These are phyloP conservation scores for Nicotiana knightiana DNA, from an alignment of 257 asterid species.

Conservation along the genomic window DNA sequence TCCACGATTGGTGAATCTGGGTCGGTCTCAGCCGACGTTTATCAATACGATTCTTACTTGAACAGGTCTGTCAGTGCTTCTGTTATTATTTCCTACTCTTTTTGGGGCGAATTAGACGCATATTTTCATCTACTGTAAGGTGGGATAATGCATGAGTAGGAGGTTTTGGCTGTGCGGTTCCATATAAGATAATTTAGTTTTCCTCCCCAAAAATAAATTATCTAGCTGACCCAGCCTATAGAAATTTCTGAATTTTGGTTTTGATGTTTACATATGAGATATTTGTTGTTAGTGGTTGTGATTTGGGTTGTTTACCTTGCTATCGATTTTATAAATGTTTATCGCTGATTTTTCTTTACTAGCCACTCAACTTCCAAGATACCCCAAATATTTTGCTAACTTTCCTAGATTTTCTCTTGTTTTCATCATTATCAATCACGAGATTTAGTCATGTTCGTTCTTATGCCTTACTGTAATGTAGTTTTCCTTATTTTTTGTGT, in stretches of 20 bases:
- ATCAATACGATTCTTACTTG: conserved; percentile 76
- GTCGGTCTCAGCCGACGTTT: conserved; percentile 53
- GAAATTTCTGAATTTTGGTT: background rate
- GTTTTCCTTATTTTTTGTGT: background rate
- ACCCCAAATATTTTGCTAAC: background rate
- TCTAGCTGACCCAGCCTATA: background rate
- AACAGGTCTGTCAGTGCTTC: conserved; percentile 43
- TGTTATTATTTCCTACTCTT: background rate
- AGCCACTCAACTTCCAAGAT: background rate
- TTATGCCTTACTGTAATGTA: background rate
- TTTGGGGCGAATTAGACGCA: background rate
- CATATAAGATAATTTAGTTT: background rate
- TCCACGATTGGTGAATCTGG: conserved; percentile 32
- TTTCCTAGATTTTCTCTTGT: background rate
- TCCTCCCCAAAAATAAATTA: background rate
- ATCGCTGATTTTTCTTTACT: background rate
- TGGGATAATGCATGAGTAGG: background rate
- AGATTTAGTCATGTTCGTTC: background rate
- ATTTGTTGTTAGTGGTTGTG: background rate
- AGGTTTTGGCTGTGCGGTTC: background rate
- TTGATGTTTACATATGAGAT: background rate
- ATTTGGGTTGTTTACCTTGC: background rate
- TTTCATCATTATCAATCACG: background rate
- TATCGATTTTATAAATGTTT: background rate
- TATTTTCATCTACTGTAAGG: background rate